These are phyloP conservation scores for Talaromyces rugulosus DNA, from an alignment of 2,329 filamentous ascomycete genomes.

Conservation along the genomic window DNA sequence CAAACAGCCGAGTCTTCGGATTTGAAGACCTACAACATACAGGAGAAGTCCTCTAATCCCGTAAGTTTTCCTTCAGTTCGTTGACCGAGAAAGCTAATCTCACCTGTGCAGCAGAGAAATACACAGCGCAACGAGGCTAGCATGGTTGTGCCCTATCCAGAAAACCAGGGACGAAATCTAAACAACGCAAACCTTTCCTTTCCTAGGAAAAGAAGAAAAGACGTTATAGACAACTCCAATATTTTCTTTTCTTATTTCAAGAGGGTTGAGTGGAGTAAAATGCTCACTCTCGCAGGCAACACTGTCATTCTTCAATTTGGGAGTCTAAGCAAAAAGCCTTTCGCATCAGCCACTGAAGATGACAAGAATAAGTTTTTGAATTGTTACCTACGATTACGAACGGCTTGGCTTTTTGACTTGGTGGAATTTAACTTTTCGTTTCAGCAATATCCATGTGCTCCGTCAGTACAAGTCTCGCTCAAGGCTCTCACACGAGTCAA, in stretches of 20 bases:
- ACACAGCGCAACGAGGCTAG: neutral
- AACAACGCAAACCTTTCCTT: neutral
- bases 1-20: neutral
- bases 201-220: neutral
- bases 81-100: neutral
- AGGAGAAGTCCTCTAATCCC: neutral
- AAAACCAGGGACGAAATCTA: neutral
- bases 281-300: neutral
- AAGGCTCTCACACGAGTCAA: neutral
- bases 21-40: neutral
- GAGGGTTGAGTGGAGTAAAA: neutral
- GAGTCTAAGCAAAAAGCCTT: neutral
- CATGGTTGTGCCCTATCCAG: neutral
- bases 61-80: neutral
- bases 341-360: neutral
- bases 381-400: neutral
- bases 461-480: neutral
- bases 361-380: neutral
- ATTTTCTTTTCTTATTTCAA: neutral
- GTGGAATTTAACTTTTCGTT: neutral
- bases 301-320: neutral
- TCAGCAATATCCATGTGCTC: neutral
- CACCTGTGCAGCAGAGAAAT: neutral
- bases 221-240: neutral
- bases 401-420: neutral